A percentile compares a stretch with the other conserved stretches of the same genome.
Evolutionary conservation across 306 rosid species (phyloP).

Genomic region (Cajanus cajan): DNA sequence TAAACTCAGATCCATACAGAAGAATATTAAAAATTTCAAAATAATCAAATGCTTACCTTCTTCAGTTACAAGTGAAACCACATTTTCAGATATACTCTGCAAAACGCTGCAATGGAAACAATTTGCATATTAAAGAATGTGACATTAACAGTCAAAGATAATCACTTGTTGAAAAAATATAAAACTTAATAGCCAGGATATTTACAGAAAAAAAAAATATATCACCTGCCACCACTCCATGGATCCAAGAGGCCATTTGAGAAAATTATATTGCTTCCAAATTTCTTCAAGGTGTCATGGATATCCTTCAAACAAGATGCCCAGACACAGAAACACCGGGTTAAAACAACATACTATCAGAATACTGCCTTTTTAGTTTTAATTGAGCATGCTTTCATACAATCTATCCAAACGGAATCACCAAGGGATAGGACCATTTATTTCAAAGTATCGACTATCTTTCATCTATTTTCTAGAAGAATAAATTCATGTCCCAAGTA

Average conservation of each 20-base stretch:
- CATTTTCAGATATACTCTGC: slow-evolving; percentile 63
- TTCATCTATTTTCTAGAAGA: not conserved
- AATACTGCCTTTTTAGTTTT: not conserved
- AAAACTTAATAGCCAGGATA: slow-evolving; percentile 13
- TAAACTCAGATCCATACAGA: not conserved
- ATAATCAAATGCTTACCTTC: slow-evolving; percentile 57
- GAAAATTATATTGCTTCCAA: slow-evolving; percentile 87
- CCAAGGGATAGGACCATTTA: not conserved
- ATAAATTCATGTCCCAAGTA: not conserved
- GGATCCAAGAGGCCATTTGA: slow-evolving; percentile 87
- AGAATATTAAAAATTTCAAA: not conserved
- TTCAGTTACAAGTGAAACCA: slow-evolving; percentile 65
- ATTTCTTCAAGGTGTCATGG: slow-evolving; percentile 46
- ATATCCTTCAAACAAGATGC: slow-evolving; percentile 51
- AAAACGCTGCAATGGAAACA: slow-evolving; percentile 63
- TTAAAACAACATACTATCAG: slow-evolving; percentile 16
- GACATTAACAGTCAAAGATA: not conserved
- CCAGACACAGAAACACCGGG: slow-evolving; percentile 18
- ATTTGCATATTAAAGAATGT: slow-evolving; percentile 21
- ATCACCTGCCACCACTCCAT: slow-evolving; percentile 93
- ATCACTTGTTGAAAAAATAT: not conserved
- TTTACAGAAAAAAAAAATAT: not conserved
- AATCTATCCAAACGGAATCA: slow-evolving; percentile 1
- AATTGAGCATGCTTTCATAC: not conserved
- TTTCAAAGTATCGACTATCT: not conserved